Evolutionary conservation across 768 basidiomycete genomes (phyloP).

Genomic region (Agrocybe pediades): DNA sequence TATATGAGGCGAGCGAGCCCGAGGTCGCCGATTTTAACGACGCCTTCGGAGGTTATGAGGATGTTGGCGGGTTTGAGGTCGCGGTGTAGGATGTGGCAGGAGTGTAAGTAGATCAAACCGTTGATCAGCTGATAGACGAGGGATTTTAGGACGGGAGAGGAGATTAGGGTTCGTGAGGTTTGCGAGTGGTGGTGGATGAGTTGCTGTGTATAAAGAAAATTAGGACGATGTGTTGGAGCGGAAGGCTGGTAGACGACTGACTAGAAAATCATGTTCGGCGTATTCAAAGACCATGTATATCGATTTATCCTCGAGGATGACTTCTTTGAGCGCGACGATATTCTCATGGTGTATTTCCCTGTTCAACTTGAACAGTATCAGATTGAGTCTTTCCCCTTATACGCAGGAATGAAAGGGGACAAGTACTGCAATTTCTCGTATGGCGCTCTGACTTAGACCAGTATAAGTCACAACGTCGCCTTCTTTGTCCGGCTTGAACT

Average conservation of each 20-base stretch:
- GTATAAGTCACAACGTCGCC: conserved; percentile 95
- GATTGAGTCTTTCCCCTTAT: too few species aligned
- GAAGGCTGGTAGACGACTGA: too few species aligned
- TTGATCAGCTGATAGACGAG: conserved; percentile 57
- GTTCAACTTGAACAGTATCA: too few species aligned
- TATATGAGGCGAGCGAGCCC: conserved; percentile 55
- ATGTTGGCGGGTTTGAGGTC: too few species aligned
- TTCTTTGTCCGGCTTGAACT: conserved; percentile 99
- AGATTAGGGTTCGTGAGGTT: conserved; percentile 76
- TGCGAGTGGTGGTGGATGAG: conserved; percentile 98
- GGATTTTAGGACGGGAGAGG: conserved; percentile 83
- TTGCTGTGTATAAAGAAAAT: conserved; percentile 58
- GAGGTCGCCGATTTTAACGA: too few species aligned
- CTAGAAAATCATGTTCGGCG: conserved; percentile 97
- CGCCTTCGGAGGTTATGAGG: too few species aligned
- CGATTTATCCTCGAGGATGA: conserved; percentile 96
- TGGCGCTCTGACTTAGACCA: conserved; percentile 96
- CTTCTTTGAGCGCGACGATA: conserved; percentile 87
- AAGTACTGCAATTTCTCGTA: conserved; percentile 92
- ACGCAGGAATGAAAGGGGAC: too few species aligned
- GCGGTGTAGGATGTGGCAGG: too few species aligned
- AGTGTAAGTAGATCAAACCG: too few species aligned
- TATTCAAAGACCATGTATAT: conserved; percentile 99
- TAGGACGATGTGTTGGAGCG: too few species aligned
- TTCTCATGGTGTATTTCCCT: conserved; percentile 89